phyloP scores from a whole-genome alignment of 2,329 filamentous ascomycete genomes.

The Nakataea oryzae region DNA sequence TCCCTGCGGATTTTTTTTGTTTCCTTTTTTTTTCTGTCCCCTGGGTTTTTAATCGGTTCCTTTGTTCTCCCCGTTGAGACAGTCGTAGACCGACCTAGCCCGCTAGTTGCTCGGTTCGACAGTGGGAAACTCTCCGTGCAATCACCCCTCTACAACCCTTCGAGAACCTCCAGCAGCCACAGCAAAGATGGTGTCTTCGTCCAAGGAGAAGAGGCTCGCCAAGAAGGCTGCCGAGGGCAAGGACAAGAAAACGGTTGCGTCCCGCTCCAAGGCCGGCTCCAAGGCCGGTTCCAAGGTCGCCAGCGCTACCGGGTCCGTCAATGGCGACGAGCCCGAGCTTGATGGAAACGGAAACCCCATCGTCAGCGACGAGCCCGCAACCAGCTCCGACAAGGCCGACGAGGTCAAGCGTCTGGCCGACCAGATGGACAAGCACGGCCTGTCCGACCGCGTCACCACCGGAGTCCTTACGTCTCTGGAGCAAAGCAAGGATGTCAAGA shows the following conservation, averaged over 20 bases:
- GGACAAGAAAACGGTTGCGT: conserved; percentile 67
- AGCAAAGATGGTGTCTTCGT: conserved; percentile 53
- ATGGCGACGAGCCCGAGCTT: conserved; percentile 58
- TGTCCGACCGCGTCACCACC: conserved; percentile 96
- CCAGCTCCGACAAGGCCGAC: conserved; percentile 61
- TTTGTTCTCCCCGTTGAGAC: neutral
- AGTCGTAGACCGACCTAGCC: neutral
- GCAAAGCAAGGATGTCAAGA: conserved; percentile 90
- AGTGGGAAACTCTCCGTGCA: neutral
- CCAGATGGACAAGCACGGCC: conserved; percentile 91
- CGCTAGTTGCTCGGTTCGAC: neutral
- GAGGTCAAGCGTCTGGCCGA: conserved; percentile 79
- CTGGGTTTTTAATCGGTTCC: neutral
- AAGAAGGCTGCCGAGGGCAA: conserved; percentile 65
- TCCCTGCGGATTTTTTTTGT: neutral
- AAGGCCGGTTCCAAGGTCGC: conserved; percentile 53
- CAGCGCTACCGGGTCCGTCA: conserved; percentile 54
- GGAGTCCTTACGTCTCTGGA: conserved; percentile 83
- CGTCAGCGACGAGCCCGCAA: conserved; percentile 55
- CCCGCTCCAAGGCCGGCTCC: conserved; percentile 54
- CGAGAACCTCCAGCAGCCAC: conserved; percentile 1
- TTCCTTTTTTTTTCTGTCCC: neutral
- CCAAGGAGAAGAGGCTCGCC: conserved; percentile 62
- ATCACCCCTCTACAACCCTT: neutral
- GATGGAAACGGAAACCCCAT: conserved; percentile 51